These are phyloP conservation scores for Isabelozyma heimii DNA, from an alignment of 805 yeast species.

Conservation along the genomic window DNA sequence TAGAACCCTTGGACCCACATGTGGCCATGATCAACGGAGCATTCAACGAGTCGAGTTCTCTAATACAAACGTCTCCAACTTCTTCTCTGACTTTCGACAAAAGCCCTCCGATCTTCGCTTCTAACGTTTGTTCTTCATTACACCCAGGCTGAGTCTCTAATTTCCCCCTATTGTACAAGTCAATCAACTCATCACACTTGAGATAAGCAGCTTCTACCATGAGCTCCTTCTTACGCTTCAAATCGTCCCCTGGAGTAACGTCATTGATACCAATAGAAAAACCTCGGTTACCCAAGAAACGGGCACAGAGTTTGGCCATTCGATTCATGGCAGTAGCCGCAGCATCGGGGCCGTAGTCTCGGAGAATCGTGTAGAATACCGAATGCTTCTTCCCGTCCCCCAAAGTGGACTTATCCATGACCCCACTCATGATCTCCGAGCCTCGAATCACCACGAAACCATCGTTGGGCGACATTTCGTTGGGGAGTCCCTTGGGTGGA, in stretches of 20 bases:
- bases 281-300: slow-evolving; percentile 92
- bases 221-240: slow-evolving; percentile 74
- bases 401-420: slow-evolving; percentile 92
- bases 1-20: slow-evolving; percentile 98
- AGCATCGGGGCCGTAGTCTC: slow-evolving; percentile 96
- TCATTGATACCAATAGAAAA: slow-evolving; percentile 97
- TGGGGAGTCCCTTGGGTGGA: slow-evolving; percentile 69
- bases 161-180: slow-evolving; percentile 73
- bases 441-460: slow-evolving; percentile 91
- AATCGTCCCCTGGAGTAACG: slow-evolving; percentile 86
- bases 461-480: slow-evolving; percentile 97
- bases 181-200: slow-evolving; percentile 88
- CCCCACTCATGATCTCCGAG: slow-evolving; percentile 84
- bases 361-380: slow-evolving; percentile 87
- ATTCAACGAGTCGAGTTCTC: slow-evolving; percentile 82
- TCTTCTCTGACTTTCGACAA: slow-evolving; percentile 97
- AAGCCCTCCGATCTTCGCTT: slow-evolving; percentile 95
- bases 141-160: slow-evolving; percentile 99
- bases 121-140: slow-evolving; percentile 96
- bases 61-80: slow-evolving; percentile 97
- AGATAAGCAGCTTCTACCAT: slow-evolving; percentile 89
- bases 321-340: slow-evolving; percentile 97
- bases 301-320: slow-evolving; percentile 98
- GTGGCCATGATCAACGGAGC: slow-evolving; percentile 99
- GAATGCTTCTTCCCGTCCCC: slow-evolving; percentile 99